Base-by-base conservation (phyloP, 176 grass and related monocot species). In the Miscanthus lutarioriparius region DNA sequence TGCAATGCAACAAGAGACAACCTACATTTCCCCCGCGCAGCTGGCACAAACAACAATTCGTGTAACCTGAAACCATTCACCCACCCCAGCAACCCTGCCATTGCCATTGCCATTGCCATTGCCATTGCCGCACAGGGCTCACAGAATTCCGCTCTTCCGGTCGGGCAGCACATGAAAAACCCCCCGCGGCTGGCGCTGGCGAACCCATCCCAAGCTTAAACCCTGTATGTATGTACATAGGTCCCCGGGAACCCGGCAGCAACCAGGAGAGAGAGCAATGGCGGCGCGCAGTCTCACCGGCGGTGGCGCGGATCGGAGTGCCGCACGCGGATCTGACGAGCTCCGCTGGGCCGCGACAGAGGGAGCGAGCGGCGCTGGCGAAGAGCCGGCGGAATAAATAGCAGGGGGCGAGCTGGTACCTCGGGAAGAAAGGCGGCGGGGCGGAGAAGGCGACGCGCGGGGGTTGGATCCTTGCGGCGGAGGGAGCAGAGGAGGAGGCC, bases 381-480 rank as follows among this genome's bases (percentile, higher is more conserved):
- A 48, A 25, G 54, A 5, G 33, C 4, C 15, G 33, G 16, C 16
- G 0, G 0, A 59, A 32, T 62, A 64, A 79, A 90, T 87, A 90
- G 51, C 5, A 16, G 15, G 5, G 1, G 14, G 6, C 0, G 45
- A 54, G 67, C 7, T n/a, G 61, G 69, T 82, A 90, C 88, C 88
- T 90, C 12, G 3, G 8, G 12, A 9, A 51, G 33, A 3, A 77
- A 40, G 33, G 25, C 8, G 16, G 16, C 49, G 17, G 15, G 28
- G 82, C 72, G 54, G 83, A 78, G 78, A 64, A 22, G 83, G n/a
- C 88, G 72, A 86, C 74, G 74, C 53, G 54, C 23, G 14, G 3
- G 10, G 41, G 45, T 74, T 86, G 88, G 79, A 90, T 79, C 79
- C 64, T 79, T 67, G 44, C 64, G 36, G 62, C 64, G 2, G 20